Conservation (phyloP, 2,329 filamentous ascomycete species). For the Drechmeria coniospora region DNA sequence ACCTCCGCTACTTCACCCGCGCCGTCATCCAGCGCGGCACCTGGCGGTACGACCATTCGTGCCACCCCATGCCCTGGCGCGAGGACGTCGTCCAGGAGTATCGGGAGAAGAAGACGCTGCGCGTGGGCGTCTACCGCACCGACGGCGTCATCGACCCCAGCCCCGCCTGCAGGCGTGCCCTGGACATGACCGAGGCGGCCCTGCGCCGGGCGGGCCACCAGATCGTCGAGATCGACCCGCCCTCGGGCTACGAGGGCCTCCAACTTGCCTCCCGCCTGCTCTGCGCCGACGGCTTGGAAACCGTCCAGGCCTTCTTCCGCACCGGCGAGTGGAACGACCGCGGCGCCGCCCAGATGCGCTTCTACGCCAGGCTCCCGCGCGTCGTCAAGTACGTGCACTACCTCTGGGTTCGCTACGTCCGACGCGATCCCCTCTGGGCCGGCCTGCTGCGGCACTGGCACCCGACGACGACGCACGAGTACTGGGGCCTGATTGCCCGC, state of each 20-base stretch:
- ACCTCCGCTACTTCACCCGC: slow-evolving; percentile 72
- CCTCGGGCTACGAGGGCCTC: slow-evolving; percentile 60
- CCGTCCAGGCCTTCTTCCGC: slow-evolving; percentile 62
- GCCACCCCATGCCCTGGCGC: slow-evolving; percentile 75
- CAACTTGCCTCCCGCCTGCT: slow-evolving; percentile 65
- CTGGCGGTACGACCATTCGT: slow-evolving; percentile 77
- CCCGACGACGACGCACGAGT: slow-evolving; percentile 57
- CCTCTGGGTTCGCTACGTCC: slow-evolving; percentile 75
- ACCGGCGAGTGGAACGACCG: slow-evolving; percentile 65
- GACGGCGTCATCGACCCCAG: slow-evolving; percentile 76
- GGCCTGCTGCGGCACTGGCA: slow-evolving; percentile 59
- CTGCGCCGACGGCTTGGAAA: slow-evolving; percentile 70
- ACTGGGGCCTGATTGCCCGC: slow-evolving; percentile 66
- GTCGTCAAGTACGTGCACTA: slow-evolving; percentile 76
- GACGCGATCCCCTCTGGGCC: slow-evolving; percentile 62
- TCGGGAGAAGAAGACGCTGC: slow-evolving; percentile 44
- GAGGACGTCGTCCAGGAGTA: slow-evolving; percentile 43
- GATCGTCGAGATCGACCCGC: slow-evolving; percentile 47
- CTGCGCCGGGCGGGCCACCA: slow-evolving; percentile 61
- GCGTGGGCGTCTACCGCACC: slow-evolving; percentile 62
- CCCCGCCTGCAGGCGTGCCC: slow-evolving; percentile 65
- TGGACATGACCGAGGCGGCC: slow-evolving; percentile 55
- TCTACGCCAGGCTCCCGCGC: slow-evolving; percentile 56
- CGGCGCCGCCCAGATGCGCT: slow-evolving; percentile 60
- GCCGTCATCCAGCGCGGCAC: slow-evolving; percentile 66